Conservation (phyloP, 176 grass and related monocot genomes). For the Musa itinerans region DNA sequence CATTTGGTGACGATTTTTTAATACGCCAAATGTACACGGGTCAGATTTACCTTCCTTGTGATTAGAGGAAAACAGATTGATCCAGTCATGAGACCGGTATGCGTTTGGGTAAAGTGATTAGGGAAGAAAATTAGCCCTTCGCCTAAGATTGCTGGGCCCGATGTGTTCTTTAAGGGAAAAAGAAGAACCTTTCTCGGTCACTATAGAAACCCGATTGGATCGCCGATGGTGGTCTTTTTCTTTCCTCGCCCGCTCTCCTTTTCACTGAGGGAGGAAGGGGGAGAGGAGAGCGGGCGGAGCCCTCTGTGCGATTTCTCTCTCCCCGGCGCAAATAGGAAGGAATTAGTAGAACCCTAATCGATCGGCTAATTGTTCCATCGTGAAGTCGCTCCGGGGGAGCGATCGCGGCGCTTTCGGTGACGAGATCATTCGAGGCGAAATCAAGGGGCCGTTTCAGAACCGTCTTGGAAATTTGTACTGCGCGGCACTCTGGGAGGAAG, state of each 20-base stretch:
- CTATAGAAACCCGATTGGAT: neutral
- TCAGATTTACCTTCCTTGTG: no score
- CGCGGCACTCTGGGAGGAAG: neutral
- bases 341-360: neutral
- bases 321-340: neutral
- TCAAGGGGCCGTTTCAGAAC: neutral
- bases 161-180: neutral
- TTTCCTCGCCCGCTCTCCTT: neutral
- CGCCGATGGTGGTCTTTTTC: neutral
- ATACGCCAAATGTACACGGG: no score
- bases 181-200: neutral
- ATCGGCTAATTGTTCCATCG: neutral
- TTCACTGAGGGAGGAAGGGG: neutral
- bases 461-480: neutral
- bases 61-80: no score
- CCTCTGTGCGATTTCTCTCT: neutral
- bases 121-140: no score
- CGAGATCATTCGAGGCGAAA: neutral
- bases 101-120: no score
- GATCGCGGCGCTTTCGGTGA: neutral
- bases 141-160: no score
- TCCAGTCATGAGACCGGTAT: no score
- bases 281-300: neutral
- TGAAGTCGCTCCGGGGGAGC: neutral
- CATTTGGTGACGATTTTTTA: no score